Evolutionary conservation across 2,329 filamentous ascomycete genomes (phyloP).

Genomic region (Neoscytalidium dimidiatum): DNA sequence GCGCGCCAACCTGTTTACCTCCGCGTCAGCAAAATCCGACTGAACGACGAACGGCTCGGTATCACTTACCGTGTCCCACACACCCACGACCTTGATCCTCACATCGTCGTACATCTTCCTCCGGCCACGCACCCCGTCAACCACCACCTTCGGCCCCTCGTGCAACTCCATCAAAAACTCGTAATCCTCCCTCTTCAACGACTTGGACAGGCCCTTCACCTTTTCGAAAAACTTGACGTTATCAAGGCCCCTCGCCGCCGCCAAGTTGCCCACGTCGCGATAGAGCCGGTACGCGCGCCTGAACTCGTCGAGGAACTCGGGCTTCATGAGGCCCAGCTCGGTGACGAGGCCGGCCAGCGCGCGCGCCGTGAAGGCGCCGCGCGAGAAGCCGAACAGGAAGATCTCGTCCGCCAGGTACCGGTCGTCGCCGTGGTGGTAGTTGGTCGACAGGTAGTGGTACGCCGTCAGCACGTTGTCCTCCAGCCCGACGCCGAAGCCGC

Average conservation of each 20-base stretch:
- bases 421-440: conserved; percentile 50
- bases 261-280: conserved; percentile 23
- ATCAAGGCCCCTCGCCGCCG: background rate
- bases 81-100: conserved; percentile 47
- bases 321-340: conserved; percentile 50
- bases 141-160: background rate
- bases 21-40: no score
- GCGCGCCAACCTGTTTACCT: conserved; percentile 27
- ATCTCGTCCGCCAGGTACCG: conserved; percentile 52
- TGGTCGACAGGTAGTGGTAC: conserved; percentile 55
- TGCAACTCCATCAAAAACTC: background rate
- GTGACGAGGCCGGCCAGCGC: conserved; percentile 46
- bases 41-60: no score
- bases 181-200: background rate
- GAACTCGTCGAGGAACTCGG: conserved; percentile 49
- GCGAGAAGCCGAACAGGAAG: conserved; percentile 48
- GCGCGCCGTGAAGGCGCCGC: conserved; percentile 47
- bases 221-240: background rate
- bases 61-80: conserved; percentile 54
- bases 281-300: conserved; percentile 37
- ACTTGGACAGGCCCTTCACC: background rate
- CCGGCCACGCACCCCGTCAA: background rate
- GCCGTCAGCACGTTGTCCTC: conserved; percentile 50
- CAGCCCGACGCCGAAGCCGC: conserved; percentile 37
- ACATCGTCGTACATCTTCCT: conserved; percentile 9